Conservation (phyloP, 345 rosid species). For the Lepidium didymum region DNA sequence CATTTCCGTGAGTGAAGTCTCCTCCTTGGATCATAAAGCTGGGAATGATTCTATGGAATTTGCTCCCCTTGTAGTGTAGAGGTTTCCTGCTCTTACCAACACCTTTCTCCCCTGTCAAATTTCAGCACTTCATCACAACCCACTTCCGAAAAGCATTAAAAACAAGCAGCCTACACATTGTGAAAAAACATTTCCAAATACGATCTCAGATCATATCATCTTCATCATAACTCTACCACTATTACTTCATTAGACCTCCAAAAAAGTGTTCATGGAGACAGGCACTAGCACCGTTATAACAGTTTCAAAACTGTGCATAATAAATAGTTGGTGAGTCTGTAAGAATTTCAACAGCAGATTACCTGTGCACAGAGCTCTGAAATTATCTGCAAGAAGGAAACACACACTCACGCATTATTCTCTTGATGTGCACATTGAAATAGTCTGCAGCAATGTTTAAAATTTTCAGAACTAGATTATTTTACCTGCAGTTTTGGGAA, state of each 20-base stretch:
- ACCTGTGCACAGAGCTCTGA: conserved; percentile 98
- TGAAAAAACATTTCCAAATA: neutral
- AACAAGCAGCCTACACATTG: neutral
- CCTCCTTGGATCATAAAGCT: conserved; percentile 96
- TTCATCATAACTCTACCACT: neutral
- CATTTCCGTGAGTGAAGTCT: conserved; percentile 91
- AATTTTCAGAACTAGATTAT: neutral
- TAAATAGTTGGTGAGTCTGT: neutral
- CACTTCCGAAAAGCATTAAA: neutral
- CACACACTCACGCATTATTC: neutral
- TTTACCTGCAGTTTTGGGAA: conserved; percentile 85
- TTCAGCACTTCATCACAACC: neutral
- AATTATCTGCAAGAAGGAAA: conserved; percentile 64
- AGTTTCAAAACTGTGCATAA: neutral
- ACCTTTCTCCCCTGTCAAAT: conserved; percentile 72
- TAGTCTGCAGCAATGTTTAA: neutral
- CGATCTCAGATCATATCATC: neutral
- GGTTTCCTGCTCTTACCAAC: conserved; percentile 86
- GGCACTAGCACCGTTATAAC: neutral
- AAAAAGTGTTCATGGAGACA: neutral
- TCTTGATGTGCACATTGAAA: neutral
- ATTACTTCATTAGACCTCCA: neutral
- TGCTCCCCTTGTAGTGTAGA: conserved; percentile 74
- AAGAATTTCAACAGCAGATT: neutral
- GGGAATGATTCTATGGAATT: conserved; percentile 93